Base-by-base conservation (phyloP, 352 stramenopile species). In the Phytopythium boreale region DNA sequence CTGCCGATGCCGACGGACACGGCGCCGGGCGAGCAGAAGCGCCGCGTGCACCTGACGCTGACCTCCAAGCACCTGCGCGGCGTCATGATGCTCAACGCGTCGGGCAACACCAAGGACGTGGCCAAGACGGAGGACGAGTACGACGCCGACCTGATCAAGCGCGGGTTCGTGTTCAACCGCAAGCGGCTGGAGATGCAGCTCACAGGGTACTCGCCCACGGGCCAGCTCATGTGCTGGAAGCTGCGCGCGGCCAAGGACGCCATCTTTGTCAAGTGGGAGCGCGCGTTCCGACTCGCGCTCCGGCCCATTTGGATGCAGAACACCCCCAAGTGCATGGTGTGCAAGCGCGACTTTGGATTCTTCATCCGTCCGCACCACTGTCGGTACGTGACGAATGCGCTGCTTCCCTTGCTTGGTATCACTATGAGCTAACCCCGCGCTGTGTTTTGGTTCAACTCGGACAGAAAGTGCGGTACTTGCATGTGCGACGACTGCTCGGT, bases 401-500 rank as follows among this genome's bases (percentile, higher is more conserved):
- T 17, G 11, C 14, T 34, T 2, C 11, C n/a, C 5, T 58, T 49
- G 31, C n/a, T 19, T 34, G 24, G 27, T 19, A 26, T 24, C 24
- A 63, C 8, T 12, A 56, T 61, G 49, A 49, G 49, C 56, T 51
- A 8, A 61, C 46, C 17, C 7, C 12, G 14, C 51, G 41, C 10
- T 59, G 3, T 19, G 8, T 69, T 29, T 56, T 53, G 50, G 8
- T 9, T 31, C 7, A 11, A 43, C 14, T 27, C 6, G 29, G 37
- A 22, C 57, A 87, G 80, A 37, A 93, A 95, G 61, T 95, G 86
- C 55, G 84, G 86, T 15, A 93, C 80, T 17, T 93, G 86, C 56
- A 91, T 95, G 77, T 95, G 86, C 49, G 81, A 91, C n/a, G 78
- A 92, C 41, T 95, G 86, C 68, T 92, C 84, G 0, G 79, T 91